A percentile compares a stretch with the other conserved stretches of the same genome.
These are phyloP conservation scores for Schizothecium vesticola DNA, from an alignment of 495 filamentous ascomycete species.

Conservation along the genomic window DNA sequence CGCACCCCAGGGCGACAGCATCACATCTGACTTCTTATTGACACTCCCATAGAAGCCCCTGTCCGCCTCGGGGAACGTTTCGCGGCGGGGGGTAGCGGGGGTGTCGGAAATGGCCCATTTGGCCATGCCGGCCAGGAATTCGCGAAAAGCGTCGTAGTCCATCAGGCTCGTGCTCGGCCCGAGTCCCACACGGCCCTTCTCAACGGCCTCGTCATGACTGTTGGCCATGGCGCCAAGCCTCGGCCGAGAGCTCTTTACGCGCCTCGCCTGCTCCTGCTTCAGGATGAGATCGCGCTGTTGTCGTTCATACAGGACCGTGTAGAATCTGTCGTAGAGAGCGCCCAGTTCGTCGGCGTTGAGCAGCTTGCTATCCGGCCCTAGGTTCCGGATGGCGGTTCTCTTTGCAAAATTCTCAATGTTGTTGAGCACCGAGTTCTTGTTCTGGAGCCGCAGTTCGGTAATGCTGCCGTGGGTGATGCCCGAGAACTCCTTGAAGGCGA, in stretches of 20 bases:
- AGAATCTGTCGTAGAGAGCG: conserved; percentile 88
- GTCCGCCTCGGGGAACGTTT: conserved; percentile 48
- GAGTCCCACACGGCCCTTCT: conserved; percentile 80
- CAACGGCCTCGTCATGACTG: conserved; percentile 40
- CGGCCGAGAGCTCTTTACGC: conserved; percentile 53
- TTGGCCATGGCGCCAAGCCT: conserved; percentile 46
- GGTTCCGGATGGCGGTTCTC: conserved; percentile 89
- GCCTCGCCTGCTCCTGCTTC: conserved; percentile 66
- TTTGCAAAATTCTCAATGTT: conserved; percentile 98
- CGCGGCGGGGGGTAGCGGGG: conserved; percentile 53
- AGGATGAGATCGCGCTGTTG: conserved; percentile 74
- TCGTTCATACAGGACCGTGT: conserved; percentile 81
- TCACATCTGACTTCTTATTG: conserved; percentile 40
- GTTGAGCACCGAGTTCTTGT: conserved; percentile 85
- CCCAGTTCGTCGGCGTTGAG: conserved; percentile 79
- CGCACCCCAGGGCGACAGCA: conserved; percentile 65
- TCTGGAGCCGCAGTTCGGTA: conserved; percentile 78
- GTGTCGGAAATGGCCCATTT: conserved; percentile 86
- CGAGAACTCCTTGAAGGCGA: conserved; percentile 96
- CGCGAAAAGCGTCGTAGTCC: conserved; percentile 93
- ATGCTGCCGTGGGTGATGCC: conserved; percentile 91
- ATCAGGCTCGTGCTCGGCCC: conserved; percentile 85
- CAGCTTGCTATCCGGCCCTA: conserved; percentile 90
- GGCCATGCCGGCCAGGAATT: conserved; percentile 82
- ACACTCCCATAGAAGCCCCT: conserved; percentile 46